Percentiles rank a stretch among this genome's conserved stretches.
These are phyloP conservation scores for Pseudopyrenochaeta lycopersici DNA, from an alignment of 2,329 filamentous ascomycete species.

Conservation along the genomic window DNA sequence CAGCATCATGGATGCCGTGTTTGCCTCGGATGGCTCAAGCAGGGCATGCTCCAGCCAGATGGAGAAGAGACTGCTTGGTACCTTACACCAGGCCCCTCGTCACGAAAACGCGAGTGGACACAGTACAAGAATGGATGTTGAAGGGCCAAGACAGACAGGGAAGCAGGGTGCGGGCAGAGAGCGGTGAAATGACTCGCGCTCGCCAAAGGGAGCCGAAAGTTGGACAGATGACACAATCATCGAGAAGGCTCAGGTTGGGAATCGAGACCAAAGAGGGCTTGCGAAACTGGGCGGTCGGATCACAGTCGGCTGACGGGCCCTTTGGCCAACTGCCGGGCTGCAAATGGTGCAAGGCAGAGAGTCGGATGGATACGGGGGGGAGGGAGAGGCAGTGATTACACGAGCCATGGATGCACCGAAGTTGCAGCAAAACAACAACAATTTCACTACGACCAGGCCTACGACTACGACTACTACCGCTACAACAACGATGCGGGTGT, in stretches of 20 bases:
- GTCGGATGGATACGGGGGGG: constrained; percentile 28
- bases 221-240: constrained; percentile 48
- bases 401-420: too few species aligned
- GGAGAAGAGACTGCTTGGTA: constrained; percentile 31
- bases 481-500: constrained; percentile 1
- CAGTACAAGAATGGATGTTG: constrained; percentile 26
- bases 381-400: too few species aligned
- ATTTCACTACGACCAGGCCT: too few species aligned
- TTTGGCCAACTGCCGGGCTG: constrained; percentile 19
- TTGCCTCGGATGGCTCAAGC: constrained; percentile 34
- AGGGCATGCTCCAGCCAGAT: constrained; percentile 31
- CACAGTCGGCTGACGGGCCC: constrained; percentile 38
- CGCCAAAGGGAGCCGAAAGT: constrained; percentile 31
- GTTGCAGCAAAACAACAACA: too few species aligned
- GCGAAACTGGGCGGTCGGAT: constrained; percentile 18
- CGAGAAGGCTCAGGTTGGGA: constrained; percentile 31
- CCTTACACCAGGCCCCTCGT: constrained; percentile 34
- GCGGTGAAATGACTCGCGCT: constrained; percentile 51
- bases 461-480: constrained; percentile 12
- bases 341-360: constrained; percentile 17
- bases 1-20: constrained; percentile 40
- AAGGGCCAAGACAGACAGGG: constrained; percentile 31
- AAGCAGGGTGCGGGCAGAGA: constrained; percentile 25
- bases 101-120: constrained; percentile 42
- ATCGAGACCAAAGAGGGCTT: constrained; percentile 16